Base-by-base conservation (phyloP, 345 rosid species). In the Orychophragmus violaceus region DNA sequence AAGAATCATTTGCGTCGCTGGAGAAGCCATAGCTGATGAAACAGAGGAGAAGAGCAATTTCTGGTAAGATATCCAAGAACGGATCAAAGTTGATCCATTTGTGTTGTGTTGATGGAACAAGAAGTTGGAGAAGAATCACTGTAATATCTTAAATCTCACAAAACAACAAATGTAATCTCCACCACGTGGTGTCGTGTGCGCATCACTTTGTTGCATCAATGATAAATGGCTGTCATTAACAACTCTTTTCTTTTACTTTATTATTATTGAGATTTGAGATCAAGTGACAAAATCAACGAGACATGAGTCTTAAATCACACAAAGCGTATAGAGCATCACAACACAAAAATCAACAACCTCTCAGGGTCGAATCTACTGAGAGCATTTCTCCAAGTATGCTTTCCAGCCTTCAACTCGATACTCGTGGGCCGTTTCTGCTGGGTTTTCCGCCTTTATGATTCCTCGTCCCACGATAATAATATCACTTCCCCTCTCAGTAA, bases 391-490 rank as follows among this genome's bases (percentile, higher is more conserved):
- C 83, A 90, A 48, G 79, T 94, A 90, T 3, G 97, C 95, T 59
- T 88, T 84, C 99, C 99, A 94, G 70, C 97, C 96, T 76, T 88
- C 89, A 80, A 83, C 81, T 8, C 97, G 90, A 67, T 90, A 94
- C 41, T 87, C 92, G 0, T 81, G 85, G 45, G 99, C 96, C 54
- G 79, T 83, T 61, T 83, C 85, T 6, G 81, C 84, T 59, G 99
- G 95, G 33, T 90, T 74, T 14, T 80, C 75, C 1, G 97, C 99
- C 83, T 83, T 94, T 35, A 88, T 88, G 72, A 90, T 94, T 74
- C 99, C 97, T 3, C 97, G 85, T n/a, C 99, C 99, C 9, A 94
- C 96, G 5, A 94, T 94, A 53, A 94, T 88, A 16, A 94, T 88
- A 74, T 94, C 99, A 18, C 97, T 94, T 24, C 95, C 97, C 64